These are phyloP conservation scores for Chenopodium berlandieri DNA, from an alignment of 148 eudicot genomes.

Conservation along the genomic window DNA sequence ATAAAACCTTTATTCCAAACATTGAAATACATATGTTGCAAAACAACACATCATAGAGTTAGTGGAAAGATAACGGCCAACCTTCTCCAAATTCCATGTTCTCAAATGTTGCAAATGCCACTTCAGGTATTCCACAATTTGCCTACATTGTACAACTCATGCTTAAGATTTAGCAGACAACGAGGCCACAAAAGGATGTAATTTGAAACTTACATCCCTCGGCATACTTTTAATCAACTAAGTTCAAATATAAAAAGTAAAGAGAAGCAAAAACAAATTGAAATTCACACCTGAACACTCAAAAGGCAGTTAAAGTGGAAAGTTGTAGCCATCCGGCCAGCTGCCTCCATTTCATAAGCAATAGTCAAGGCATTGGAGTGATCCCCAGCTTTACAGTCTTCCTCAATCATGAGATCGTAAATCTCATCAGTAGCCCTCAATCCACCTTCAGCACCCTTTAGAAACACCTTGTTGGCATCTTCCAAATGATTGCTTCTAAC, in stretches of 20 bases:
- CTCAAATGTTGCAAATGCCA: constrained; percentile 86
- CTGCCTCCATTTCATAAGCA: constrained; percentile 97
- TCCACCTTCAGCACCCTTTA: constrained; percentile 91
- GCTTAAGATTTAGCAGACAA: constrained; percentile 18
- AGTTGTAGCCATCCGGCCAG: constrained; percentile 95
- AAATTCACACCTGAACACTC: constrained; percentile 76
- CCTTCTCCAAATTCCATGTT: constrained; percentile 97
- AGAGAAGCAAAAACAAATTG: constrained; percentile 4
- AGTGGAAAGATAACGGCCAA: constrained; percentile 23
- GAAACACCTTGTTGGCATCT: constrained; percentile 90
- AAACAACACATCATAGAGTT: not conserved
- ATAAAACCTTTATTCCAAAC: not conserved
- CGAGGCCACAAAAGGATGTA: not conserved
- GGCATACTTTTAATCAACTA: not conserved
- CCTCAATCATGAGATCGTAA: constrained; percentile 80
- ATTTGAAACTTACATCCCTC: not conserved
- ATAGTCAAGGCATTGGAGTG: constrained; percentile 92
- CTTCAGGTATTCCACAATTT: constrained; percentile 94
- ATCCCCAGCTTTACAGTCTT: constrained; percentile 93
- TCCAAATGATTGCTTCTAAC: constrained; percentile 66
- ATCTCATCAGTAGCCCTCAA: constrained; percentile 85
- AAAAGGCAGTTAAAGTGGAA: constrained; percentile 95
- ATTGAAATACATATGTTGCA: not conserved
- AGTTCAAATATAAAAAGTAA: not conserved
- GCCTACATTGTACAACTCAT: constrained; percentile 47